A percentile compares a stretch with the other conserved stretches of the same genome.
phyloP scores from a whole-genome alignment of 768 basidiomycete species.

The Podaxis rugospora region DNA sequence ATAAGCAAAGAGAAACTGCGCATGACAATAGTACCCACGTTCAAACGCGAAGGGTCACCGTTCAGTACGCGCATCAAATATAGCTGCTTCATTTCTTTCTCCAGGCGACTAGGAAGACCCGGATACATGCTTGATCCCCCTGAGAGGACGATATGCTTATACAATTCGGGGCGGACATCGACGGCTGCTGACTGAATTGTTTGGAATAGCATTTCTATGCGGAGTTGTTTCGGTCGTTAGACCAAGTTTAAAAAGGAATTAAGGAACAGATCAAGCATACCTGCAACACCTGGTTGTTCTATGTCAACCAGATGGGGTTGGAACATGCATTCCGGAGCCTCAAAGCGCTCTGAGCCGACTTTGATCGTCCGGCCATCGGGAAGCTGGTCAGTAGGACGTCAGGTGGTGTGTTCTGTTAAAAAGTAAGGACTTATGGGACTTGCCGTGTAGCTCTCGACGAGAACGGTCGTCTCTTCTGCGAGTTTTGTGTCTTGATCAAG shows the following conservation, averaged over 20 bases:
- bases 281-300: constrained; percentile 95
- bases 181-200: constrained; percentile 91
- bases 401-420: neutral
- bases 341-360: constrained; percentile 97
- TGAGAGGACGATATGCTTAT: constrained; percentile 97
- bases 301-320: constrained; percentile 97
- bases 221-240: neutral
- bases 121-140: constrained; percentile 99
- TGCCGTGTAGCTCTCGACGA: constrained; percentile 96
- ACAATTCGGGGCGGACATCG: constrained; percentile 85
- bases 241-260: neutral
- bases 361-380: constrained; percentile 96
- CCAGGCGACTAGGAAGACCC: constrained; percentile 91
- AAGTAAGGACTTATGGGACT: constrained; percentile 16
- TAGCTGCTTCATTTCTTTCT: constrained; percentile 99
- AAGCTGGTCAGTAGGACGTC: constrained; percentile 42
- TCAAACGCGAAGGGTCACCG: constrained; percentile 78
- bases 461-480: constrained; percentile 92
- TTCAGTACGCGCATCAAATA: constrained; percentile 87
- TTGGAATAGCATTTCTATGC: constrained; percentile 89
- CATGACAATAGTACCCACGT: constrained; percentile 50
- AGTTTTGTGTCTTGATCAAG: constrained; percentile 92
- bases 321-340: constrained; percentile 99
- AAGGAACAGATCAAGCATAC: constrained; percentile 33
- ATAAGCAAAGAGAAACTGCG: neutral